Evolutionary conservation across 2,329 filamentous ascomycete genomes (phyloP).

Genomic region (Alternaria atra): DNA sequence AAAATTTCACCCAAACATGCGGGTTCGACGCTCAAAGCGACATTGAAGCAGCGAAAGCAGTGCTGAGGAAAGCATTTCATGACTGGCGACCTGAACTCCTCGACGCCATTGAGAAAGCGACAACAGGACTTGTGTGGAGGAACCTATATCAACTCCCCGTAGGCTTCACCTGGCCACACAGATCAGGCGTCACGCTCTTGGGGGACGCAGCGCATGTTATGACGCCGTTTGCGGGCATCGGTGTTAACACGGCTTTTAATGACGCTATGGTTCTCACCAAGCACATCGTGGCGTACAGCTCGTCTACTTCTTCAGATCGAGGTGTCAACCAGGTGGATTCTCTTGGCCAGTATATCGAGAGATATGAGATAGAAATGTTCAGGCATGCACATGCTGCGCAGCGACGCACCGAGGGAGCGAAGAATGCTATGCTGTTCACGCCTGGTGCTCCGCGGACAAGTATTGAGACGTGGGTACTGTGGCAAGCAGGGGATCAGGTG

Average conservation of each 20-base stretch:
- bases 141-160: conserved; percentile 54
- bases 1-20: conserved; percentile 34
- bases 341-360: conserved; percentile 38
- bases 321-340: not conserved
- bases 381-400: conserved; percentile 45
- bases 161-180: conserved; percentile 50
- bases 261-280: conserved; percentile 48
- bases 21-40: conserved; percentile 32
- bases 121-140: conserved; percentile 31
- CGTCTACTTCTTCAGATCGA: not conserved
- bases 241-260: conserved; percentile 51
- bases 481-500: conserved; percentile 23
- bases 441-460: conserved; percentile 56
- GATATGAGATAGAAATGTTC: conserved; percentile 53
- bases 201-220: conserved; percentile 55
- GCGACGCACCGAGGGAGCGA: conserved; percentile 55
- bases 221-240: conserved; percentile 50
- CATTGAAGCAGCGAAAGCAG: conserved; percentile 22
- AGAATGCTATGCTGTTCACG: conserved; percentile 60
- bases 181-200: conserved; percentile 50
- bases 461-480: conserved; percentile 51
- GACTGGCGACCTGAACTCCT: conserved; percentile 10
- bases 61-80: conserved; percentile 31
- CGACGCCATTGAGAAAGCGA: conserved; percentile 34
- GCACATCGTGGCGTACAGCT: conserved; percentile 41